Evolutionary conservation across 2,329 filamentous ascomycete species (phyloP), one percentile per base, ranked within the genome.

Genomic region (Nemania abortiva): DNA sequence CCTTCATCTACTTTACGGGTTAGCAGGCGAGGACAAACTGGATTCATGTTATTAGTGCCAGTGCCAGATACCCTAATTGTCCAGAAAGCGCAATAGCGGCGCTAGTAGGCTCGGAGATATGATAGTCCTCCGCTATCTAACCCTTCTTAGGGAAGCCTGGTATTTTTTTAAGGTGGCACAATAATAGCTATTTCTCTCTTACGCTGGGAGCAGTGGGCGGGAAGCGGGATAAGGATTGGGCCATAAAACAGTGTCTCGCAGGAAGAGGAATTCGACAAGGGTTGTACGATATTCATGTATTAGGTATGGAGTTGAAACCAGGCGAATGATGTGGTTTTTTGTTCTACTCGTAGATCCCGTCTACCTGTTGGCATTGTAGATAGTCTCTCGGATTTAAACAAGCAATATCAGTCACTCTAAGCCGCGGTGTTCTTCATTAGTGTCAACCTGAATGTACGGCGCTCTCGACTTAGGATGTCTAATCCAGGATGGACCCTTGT

Each of bases 211-310:
- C 22, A 20, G 47, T 31, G 54, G 54, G 31, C 6, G 6, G 39
- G 29, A 20, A n/a, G 24, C 20, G 5, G 39, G 39, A 37, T 20
- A 10, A 18, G 22, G 59, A 52, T 9, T 3, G 24, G 66, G 34
- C 27, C 63, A 66, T 50, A 55, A 55, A 52, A 24, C 11, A 50
- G 54, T 61, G 50, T 56, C 42, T 65, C 49, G n/a, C 39, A n/a
- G 42, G 50, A 18, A 55, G 29, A 47, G 34, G 37, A 31, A 49
- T 39, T 54, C 22, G 29, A 34, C 45, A 49, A 29, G 47, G 37
- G 13, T 64, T 69, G 69, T 71, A 70, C 52, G 15, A 66, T 66
- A 58, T 71, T 42, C 34, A 60, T 71, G 62, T 60, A 66, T 53
- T 50, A 60, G 57, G 34, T 69, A 69, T 34, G 59, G 39, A 39